phyloP scores from a whole-genome alignment of 768 basidiomycete species.

The Clathrus columnatus region DNA sequence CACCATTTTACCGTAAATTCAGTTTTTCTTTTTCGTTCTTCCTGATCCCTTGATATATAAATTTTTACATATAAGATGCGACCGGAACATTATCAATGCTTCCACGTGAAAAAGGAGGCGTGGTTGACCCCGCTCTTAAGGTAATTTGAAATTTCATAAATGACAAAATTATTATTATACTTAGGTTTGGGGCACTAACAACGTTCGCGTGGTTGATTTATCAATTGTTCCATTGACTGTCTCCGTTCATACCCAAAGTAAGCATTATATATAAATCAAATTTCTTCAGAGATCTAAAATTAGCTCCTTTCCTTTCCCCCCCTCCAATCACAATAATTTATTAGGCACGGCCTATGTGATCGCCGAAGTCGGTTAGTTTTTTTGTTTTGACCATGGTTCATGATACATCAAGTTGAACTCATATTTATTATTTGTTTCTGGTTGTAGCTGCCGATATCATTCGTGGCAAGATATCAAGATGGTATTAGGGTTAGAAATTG shows the following conservation, averaged over 20 bases:
- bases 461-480: not conserved
- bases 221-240: conserved; percentile 41
- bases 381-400: too few species aligned
- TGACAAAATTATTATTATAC: not conserved
- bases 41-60: not conserved
- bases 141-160: conserved; percentile 10
- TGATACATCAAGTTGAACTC: too few species aligned
- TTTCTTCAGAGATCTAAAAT: too few species aligned
- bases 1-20: not conserved
- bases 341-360: not conserved
- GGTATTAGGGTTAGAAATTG: too few species aligned
- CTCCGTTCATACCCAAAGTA: not conserved
- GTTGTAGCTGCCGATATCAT: not conserved
- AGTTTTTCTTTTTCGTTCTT: not conserved
- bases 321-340: not conserved
- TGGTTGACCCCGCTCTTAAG: conserved; percentile 50
- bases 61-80: conserved; percentile 22
- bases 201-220: conserved; percentile 49
- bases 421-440: not conserved
- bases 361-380: not conserved
- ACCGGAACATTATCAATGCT: conserved; percentile 55
- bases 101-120: conserved; percentile 46
- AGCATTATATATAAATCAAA: too few species aligned
- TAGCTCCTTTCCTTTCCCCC: not conserved
- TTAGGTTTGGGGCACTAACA: conserved; percentile 43